Percentiles rank a stretch among this genome's conserved stretches.
These are phyloP conservation scores for Geotrichum carabidarum DNA, from an alignment of 1,139 yeast genomes.

Conservation along the genomic window DNA sequence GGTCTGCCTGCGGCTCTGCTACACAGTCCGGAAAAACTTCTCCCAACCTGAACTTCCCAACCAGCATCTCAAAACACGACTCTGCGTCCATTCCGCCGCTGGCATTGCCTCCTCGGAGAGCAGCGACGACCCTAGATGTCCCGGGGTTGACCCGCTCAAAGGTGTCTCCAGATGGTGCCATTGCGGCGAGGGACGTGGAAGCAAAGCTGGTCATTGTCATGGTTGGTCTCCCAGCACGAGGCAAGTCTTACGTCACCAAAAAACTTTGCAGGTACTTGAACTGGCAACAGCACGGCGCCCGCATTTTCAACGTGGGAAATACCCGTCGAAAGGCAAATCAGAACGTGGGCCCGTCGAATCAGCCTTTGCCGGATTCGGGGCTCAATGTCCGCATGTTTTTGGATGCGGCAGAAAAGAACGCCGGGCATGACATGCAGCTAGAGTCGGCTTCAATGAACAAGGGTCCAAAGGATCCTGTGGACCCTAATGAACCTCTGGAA, in stretches of 20 bases:
- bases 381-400: slow-evolving; percentile 31
- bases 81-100: slow-evolving; percentile 51
- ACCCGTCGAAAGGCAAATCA: slow-evolving; percentile 70
- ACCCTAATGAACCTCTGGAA: slow-evolving; percentile 14
- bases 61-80: slow-evolving; percentile 36
- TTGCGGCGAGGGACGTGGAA: slow-evolving; percentile 66
- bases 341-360: slow-evolving; percentile 63
- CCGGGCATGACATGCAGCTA: neutral
- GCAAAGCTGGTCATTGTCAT: slow-evolving; percentile 84
- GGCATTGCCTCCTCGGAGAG: slow-evolving; percentile 26
- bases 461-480: slow-evolving; percentile 14
- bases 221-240: slow-evolving; percentile 93
- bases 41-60: neutral
- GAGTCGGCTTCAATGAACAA: slow-evolving; percentile 21
- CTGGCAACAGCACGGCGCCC: slow-evolving; percentile 86
- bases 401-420: neutral
- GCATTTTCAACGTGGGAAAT: slow-evolving; percentile 90
- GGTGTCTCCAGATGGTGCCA: slow-evolving; percentile 73
- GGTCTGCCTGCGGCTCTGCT: slow-evolving; percentile 3
- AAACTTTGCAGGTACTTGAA: slow-evolving; percentile 80
- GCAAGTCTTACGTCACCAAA: slow-evolving; percentile 87
- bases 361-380: slow-evolving; percentile 78
- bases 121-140: slow-evolving; percentile 79
- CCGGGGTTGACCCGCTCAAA: slow-evolving; percentile 88
- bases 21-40: slow-evolving; percentile 4